Evolutionary conservation across 352 stramenopile species (phyloP), one percentile per base, ranked within the genome.

Genomic region (Globisporangium barbulae): DNA sequence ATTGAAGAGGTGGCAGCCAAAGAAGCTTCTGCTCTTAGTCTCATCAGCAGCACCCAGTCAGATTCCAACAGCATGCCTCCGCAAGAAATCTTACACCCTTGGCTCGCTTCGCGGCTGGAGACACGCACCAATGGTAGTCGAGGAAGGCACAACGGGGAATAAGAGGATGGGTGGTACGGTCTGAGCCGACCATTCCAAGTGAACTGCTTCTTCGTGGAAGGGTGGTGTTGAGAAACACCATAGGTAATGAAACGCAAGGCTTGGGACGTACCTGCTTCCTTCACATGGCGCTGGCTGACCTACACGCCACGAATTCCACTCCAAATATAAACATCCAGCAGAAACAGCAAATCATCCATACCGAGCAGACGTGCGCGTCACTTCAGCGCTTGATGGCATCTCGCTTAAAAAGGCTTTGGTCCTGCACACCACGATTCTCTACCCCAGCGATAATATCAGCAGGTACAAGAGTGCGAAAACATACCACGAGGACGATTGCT

Each of bases 191-290:
- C 35, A 12, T 41, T 17, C 5, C 41, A 47, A n/a, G 44, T 28
- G 44, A 50, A 12, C 28, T 22, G 17, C n/a, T 57, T 57, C 52
- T 57, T 57, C 30, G n/a, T 57, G 52, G 12, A 56, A 42, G 52
- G 19, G 52, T 30, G 52, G 52, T 57, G 52, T 57, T 57, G 52
- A 57, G 35, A 57, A 57, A 57, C 52, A 57, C 52, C 52, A 30
- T 9, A 37, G 5, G 17, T 4, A 56, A 28, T 12, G 3, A 10
- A 42, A 8, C n/a, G 9, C n/a, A 42, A 3, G 5, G 4, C 2
- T 10, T 41, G 10, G 35, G 2, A 44, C 52, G 28, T 57, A 57
- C 52, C 52, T 57, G 28, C 15, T 19, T 42, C 50, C 37, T 42
- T 42, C 8, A 19, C n/a, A 54, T 13, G 28, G 19, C 13, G 28